Conservation (phyloP, 192 early-diverging fungal genomes). For the Rhizophagus clarus region DNA sequence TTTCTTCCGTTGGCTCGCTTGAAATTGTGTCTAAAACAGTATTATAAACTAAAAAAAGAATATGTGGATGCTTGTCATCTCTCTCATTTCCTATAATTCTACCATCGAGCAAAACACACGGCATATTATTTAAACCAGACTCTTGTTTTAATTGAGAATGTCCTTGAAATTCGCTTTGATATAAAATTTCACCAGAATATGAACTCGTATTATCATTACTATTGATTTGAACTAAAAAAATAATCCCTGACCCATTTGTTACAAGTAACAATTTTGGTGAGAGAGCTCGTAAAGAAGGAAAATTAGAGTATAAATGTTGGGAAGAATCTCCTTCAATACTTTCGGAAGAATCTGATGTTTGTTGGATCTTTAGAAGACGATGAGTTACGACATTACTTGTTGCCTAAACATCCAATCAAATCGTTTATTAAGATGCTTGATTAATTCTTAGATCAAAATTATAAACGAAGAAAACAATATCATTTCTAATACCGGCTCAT, state of each 20-base stretch:
- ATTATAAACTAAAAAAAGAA: slow-evolving; percentile 29
- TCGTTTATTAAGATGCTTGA: too few relatives aligned
- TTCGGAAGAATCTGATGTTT: not conserved
- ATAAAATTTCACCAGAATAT: slow-evolving; percentile 19
- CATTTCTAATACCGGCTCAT: slow-evolving; percentile 40
- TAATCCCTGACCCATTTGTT: slow-evolving; percentile 40
- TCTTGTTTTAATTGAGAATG: slow-evolving; percentile 12
- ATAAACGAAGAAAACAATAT: not conserved
- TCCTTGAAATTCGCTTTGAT: slow-evolving; percentile 25
- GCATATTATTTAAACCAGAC: slow-evolving; percentile 24
- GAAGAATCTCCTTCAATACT: not conserved
- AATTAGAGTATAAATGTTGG: not conserved
- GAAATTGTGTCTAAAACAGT: not conserved
- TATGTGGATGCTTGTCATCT: not conserved
- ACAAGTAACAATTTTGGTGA: slow-evolving; percentile 32
- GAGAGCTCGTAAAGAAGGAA: slow-evolving; percentile 39
- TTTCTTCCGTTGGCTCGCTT: not conserved
- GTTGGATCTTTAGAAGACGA: slow-evolving; percentile 3
- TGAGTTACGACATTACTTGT: not conserved
- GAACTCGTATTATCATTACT: not conserved
- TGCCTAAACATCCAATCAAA: not conserved
- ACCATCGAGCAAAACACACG: slow-evolving; percentile 40
- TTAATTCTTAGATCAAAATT: too few relatives aligned
- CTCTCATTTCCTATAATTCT: slow-evolving; percentile 27
- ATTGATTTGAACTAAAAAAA: slow-evolving; percentile 34